Evolutionary conservation across 2,329 filamentous ascomycete genomes (phyloP).

Genomic region (Verticillium longisporum): DNA sequence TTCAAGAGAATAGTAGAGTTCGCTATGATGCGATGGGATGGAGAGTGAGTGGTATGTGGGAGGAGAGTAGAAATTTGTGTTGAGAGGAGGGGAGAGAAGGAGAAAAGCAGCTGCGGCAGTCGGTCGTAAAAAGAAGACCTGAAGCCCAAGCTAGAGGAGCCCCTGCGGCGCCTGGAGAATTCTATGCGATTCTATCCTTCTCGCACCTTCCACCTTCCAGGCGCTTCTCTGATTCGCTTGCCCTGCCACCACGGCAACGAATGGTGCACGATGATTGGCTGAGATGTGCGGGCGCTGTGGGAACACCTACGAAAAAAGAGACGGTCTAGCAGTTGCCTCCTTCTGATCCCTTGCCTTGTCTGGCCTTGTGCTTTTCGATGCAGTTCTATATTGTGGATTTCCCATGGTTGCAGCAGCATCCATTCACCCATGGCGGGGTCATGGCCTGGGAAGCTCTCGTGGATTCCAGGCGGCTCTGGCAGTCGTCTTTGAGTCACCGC

Average conservation of each 20-base stretch:
- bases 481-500: background rate
- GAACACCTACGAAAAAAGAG: background rate
- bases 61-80: conserved; percentile 9
- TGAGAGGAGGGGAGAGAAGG: conserved; percentile 10
- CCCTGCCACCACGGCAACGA: conserved; percentile 16
- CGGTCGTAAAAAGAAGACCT: conserved; percentile 24
- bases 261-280: conserved; percentile 12
- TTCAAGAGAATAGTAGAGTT: conserved; percentile 14
- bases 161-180: conserved; percentile 25
- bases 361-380: background rate
- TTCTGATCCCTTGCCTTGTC: background rate
- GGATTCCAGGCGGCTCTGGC: background rate
- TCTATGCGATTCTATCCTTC: conserved; percentile 37
- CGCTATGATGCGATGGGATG: conserved; percentile 13
- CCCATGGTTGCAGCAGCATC: background rate
- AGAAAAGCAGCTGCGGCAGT: conserved; percentile 12
- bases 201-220: conserved; percentile 13
- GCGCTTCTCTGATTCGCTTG: conserved; percentile 14
- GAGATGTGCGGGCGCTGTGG: background rate
- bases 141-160: conserved; percentile 1
- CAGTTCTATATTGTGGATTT: background rate
- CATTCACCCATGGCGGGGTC: background rate
- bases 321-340: background rate
- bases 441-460: background rate
- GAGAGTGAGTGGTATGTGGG: conserved; percentile 14